phyloP scores from a whole-genome alignment of 2,329 filamentous ascomycete genomes.

The Botrytis byssoidea region DNA sequence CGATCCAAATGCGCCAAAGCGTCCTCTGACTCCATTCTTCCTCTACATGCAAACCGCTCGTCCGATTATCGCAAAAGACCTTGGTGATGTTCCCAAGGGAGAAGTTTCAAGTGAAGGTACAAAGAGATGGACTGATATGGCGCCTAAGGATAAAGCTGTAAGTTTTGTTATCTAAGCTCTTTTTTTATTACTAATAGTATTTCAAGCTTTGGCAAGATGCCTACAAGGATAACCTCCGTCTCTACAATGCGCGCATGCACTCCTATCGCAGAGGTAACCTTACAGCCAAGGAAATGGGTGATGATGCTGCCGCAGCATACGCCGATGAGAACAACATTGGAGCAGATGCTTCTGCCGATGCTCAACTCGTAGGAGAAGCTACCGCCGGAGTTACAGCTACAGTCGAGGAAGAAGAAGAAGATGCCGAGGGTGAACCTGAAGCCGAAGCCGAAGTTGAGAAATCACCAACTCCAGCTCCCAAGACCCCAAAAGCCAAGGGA shows the following conservation, averaged over 20 bases:
- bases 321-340: slow-evolving; percentile 59
- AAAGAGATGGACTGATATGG: slow-evolving; percentile 79
- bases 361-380: slow-evolving; percentile 53
- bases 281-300: slow-evolving; percentile 58
- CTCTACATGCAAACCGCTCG: slow-evolving; percentile 89
- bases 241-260: slow-evolving; percentile 64
- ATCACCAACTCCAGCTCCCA: slow-evolving; percentile 47
- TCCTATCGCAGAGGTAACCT: slow-evolving; percentile 62
- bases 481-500: slow-evolving; percentile 56
- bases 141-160: slow-evolving; percentile 65
- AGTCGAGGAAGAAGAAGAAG: slow-evolving; percentile 33
- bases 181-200: neutral
- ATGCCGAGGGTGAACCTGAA: slow-evolving; percentile 45
- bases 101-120: slow-evolving; percentile 87
- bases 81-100: slow-evolving; percentile 77
- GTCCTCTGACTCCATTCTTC: slow-evolving; percentile 92
- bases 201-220: slow-evolving; percentile 57
- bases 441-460: slow-evolving; percentile 44
- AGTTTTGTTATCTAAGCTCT: slow-evolving; percentile 26
- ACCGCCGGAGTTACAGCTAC: slow-evolving; percentile 26
- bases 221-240: slow-evolving; percentile 65
- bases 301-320: slow-evolving; percentile 59
- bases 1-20: slow-evolving; percentile 93
- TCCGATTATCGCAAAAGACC: slow-evolving; percentile 74
- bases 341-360: slow-evolving; percentile 43